Evolutionary conservation across 139 green algal genomes (phyloP).

Genomic region (Micractinium conductrix): DNA sequence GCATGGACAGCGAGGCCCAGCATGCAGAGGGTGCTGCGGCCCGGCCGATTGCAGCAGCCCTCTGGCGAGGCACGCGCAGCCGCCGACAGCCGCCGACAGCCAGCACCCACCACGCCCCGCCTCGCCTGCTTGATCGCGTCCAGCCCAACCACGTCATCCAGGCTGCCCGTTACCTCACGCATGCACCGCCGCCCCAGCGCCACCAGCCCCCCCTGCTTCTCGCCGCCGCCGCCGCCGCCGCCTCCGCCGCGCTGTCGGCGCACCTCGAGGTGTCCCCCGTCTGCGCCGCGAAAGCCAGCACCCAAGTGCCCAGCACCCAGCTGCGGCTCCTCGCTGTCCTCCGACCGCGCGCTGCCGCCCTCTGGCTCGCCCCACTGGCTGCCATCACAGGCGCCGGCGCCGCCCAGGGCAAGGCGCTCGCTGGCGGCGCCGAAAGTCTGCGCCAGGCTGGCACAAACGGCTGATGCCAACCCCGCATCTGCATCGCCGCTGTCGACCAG

Average conservation of each 20-base stretch:
- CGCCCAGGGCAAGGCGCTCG: not conserved
- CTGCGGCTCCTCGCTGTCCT: not conserved
- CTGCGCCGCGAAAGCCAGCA: not conserved
- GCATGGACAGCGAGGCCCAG: not conserved
- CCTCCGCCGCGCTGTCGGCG: not conserved
- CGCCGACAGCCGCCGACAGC: too few relatives aligned
- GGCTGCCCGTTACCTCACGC: conserved; percentile 25
- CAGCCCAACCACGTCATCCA: conserved; percentile 61
- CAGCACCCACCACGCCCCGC: not conserved
- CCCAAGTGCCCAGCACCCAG: not conserved
- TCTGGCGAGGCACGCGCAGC: too few relatives aligned
- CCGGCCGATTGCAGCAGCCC: too few relatives aligned
- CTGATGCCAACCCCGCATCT: not conserved
- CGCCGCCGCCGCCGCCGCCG: not conserved
- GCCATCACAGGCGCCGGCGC: not conserved
- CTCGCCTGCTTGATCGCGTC: conserved; percentile 35
- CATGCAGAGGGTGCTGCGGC: too few relatives aligned
- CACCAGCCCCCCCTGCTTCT: not conserved
- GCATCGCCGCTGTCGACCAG: not conserved
- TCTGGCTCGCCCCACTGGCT: not conserved
- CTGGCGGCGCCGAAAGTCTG: not conserved
- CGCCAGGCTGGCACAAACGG: not conserved
- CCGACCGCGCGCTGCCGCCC: not conserved
- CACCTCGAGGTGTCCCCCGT: not conserved
- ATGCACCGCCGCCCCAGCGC: conserved; percentile 42